Percentiles rank a stretch among this genome's conserved stretches.
These are phyloP conservation scores for Tremellales sp. DNA, from an alignment of 1,284 basidiomycete species.

Conservation along the genomic window DNA sequence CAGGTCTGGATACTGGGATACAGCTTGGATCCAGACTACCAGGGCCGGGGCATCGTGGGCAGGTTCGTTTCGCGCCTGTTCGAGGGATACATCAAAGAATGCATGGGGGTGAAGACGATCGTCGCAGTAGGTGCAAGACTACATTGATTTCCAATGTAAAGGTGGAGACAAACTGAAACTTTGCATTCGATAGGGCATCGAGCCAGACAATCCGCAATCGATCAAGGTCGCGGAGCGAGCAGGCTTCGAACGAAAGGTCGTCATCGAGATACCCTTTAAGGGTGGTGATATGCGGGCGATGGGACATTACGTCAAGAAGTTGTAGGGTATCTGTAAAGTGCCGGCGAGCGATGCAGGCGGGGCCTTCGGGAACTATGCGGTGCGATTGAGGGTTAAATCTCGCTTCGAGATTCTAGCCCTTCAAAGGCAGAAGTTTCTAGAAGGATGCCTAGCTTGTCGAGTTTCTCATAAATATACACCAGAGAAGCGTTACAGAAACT, in stretches of 20 bases:
- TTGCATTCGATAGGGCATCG: not conserved
- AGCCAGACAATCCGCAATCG: not conserved
- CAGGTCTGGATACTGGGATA: slow-evolving; percentile 20
- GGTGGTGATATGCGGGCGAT: not conserved
- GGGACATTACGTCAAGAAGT: not conserved
- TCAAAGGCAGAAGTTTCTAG: too few relatives aligned
- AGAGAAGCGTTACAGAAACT: too few relatives aligned
- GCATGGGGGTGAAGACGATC: slow-evolving; percentile 9
- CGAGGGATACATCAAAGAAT: slow-evolving; percentile 7
- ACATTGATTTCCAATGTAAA: not conserved
- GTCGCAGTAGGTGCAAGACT: slow-evolving; percentile 6
- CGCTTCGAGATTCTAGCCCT: too few relatives aligned
- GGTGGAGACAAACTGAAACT: not conserved
- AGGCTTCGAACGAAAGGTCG: not conserved
- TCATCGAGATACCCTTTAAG: not conserved
- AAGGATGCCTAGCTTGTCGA: too few relatives aligned
- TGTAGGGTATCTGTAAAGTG: too few relatives aligned
- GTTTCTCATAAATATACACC: too few relatives aligned
- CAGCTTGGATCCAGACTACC: slow-evolving; percentile 11
- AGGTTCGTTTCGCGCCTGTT: slow-evolving; percentile 8
- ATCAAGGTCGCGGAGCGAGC: not conserved
- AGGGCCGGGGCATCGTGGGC: slow-evolving; percentile 16
- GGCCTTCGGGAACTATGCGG: too few relatives aligned
- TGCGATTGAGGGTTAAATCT: not conserved
- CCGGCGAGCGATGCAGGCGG: too few relatives aligned